Evolutionary conservation across 495 filamentous ascomycete genomes (phyloP), one percentile per base, ranked within the genome.

Genomic region (Aspergillus wentii): DNA sequence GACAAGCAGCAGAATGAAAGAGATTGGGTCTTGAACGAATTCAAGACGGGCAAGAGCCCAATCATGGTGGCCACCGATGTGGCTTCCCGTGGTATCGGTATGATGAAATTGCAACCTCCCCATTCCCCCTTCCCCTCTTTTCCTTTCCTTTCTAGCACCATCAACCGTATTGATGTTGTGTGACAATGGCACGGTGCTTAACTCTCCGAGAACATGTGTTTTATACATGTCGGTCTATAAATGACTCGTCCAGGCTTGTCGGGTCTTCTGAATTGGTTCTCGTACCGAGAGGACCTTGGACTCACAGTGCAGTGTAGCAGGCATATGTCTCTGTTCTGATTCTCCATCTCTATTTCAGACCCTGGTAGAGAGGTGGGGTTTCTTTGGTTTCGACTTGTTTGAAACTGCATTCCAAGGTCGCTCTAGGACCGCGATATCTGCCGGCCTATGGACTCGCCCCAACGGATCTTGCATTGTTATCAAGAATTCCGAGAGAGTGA

Each of bases 1-100:
- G 92, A 98, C 76, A 98, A 98, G 73, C 90, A 95, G 56, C 92
- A 98, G 61, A 94, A 96, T 59, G 92, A 98, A 69, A 89, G 92
- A 71, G 92, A 98, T 71, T 98, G 92, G 92, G 92, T 98, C 51
- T 73, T 98, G 61, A 94, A 96, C 59, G 92, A 98, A 63, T 98
- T 98, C 78, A 98, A 97, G 81, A 88, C 88, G 49, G 90, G 92
- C 69, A 76, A 80, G 46, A 91, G 88, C 42, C 85, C 85, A 33
- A 78, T 95, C 43, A 77, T 98, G 62, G 87, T 98, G 40, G 92
- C 92, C 16, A 98, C 92, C 18, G 92, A 98, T 64, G 92, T 98
- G 36, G 92, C 92, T 34, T 94, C 92, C 21, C 79, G 92, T 70
- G 91, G 91, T 63, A 98, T 98, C 75, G 92, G 92, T 98, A 96